A percentile compares a stretch with the other conserved stretches of the same genome.
Conservation (phyloP, 257 asterid species). For the Capsicum pubescens region DNA sequence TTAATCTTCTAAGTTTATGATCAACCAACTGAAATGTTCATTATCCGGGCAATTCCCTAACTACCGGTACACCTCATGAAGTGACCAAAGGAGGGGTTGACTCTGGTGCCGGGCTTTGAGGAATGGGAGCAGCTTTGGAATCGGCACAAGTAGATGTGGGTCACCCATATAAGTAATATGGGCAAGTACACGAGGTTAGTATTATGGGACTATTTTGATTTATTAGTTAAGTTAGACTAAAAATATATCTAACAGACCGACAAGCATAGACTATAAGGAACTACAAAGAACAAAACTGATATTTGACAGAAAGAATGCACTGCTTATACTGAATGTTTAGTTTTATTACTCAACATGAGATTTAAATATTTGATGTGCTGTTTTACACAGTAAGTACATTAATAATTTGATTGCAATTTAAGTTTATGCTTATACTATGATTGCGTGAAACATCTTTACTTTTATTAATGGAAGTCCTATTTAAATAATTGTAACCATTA, state of each 20-base stretch:
- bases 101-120: background rate
- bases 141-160: background rate
- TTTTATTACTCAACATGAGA: background rate
- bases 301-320: background rate
- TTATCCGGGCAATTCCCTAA: background rate
- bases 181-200: background rate
- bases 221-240: background rate
- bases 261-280: background rate
- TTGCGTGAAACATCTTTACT: background rate
- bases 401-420: background rate
- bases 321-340: background rate
- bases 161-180: background rate
- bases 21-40: background rate
- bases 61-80: conserved; percentile 3
- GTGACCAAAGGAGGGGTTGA: background rate
- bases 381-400: background rate
- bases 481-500: background rate
- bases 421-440: background rate
- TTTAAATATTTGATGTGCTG: background rate
- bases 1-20: background rate
- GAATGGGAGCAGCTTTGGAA: background rate
- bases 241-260: background rate
- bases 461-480: background rate
- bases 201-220: background rate
- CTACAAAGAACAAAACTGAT: background rate